These are phyloP conservation scores for Blastomyces parvus DNA, from an alignment of 2,329 filamentous ascomycete species.

Conservation along the genomic window DNA sequence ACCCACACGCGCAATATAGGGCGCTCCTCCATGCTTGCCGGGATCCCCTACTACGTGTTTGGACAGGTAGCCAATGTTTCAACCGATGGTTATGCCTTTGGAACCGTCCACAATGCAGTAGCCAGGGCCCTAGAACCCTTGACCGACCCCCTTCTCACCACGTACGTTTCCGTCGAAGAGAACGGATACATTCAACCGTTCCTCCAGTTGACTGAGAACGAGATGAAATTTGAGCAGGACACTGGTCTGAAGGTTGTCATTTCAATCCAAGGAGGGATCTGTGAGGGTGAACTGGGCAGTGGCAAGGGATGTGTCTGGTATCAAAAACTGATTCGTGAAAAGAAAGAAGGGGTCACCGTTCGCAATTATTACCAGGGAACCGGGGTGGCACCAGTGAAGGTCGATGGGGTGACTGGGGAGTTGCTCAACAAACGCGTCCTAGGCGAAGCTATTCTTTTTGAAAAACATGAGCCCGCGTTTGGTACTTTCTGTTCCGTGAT, in stretches of 20 bases:
- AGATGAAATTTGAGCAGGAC: conserved; percentile 8
- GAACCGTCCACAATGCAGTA: conserved; percentile 7
- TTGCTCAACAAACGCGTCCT: conserved; percentile 7
- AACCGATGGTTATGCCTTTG: neutral
- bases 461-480: conserved; percentile 12
- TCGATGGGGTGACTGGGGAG: conserved; percentile 9
- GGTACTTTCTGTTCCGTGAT: conserved; percentile 14
- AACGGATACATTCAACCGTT: conserved; percentile 9
- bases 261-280: conserved; percentile 10
- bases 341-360: neutral
- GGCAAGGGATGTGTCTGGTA: conserved; percentile 15
- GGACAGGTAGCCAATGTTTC: conserved; percentile 6
- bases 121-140: conserved; percentile 7
- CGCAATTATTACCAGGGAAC: conserved; percentile 9
- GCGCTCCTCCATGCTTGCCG: conserved; percentile 9
- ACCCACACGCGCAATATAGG: conserved; percentile 9
- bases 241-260: conserved; percentile 7
- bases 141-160: conserved; percentile 2
- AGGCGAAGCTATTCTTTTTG: conserved; percentile 9
- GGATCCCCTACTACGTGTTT: conserved; percentile 11
- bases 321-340: conserved; percentile 8
- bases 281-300: conserved; percentile 6
- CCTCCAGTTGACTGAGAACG: conserved; percentile 10
- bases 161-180: conserved; percentile 5
- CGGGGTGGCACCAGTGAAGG: conserved; percentile 11